Evolutionary conservation across 805 yeast genomes (phyloP), one percentile per base, ranked within the genome.

Genomic region (Candida tallmaniae): DNA sequence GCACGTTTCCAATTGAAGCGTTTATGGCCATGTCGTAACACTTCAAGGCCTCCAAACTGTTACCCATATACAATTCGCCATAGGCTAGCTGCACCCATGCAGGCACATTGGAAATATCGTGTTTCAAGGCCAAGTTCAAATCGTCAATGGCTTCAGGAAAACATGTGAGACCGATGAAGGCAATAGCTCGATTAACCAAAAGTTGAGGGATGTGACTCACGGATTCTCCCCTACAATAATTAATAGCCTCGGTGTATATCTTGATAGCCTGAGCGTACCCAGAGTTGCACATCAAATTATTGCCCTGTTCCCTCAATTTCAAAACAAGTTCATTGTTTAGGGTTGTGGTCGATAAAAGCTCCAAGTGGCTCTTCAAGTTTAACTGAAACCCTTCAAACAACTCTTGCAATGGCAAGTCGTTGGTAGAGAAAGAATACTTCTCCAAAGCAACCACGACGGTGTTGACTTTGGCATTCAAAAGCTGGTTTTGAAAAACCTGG

Each of bases 81-180:
- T 63, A 65, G 4, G 68, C 70, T 39, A 65, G 48, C 46, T 65
- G 71, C 13, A 62, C 48, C 71, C 71, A 65, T 5, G 68, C 71
- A 2, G 70, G 64, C 4, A 65, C 54, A 40, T 58, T 62, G 5
- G 57, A 47, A 21, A 56, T 42, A 38, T 65, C 69, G 24, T 43
- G 31, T 14, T 31, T 27, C 7, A 65, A 41, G 0, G 70, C 69
- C 11, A 32, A 29, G 35, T 59, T 55, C 42, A 65, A 51, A 41
- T 65, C 70, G 9, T 48, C 29, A 1, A 62, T 54, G 1, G 70
- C 68, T 44, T 65, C 71, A 2, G 56, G 54, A 31, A 58, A 59
- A 40, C 70, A 64, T 33, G 61, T 60, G 21, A 64, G 48, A 4
- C 69, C 70, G 23, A 65, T 62, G 37, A 48, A 65, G 12, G 70